These are phyloP conservation scores for Pittosporum tobira DNA, from an alignment of 129 eudicot species.

Conservation along the genomic window DNA sequence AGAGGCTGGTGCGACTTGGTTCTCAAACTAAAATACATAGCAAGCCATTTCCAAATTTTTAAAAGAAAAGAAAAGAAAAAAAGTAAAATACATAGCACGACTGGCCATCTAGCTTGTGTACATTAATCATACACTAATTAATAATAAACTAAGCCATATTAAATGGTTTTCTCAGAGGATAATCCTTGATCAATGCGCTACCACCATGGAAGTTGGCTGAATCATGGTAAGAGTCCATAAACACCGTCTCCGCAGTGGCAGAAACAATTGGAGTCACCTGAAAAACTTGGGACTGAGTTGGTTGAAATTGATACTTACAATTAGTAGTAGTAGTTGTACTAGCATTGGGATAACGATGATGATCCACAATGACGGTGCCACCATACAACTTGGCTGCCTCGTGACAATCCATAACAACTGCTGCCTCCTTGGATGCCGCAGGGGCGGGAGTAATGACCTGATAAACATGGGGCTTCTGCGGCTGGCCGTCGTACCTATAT, in stretches of 20 bases:
- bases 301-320: no score
- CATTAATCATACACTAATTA: background rate
- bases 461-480: slow-evolving; percentile 22
- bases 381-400: slow-evolving; percentile 31
- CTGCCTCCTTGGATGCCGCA: slow-evolving; percentile 12
- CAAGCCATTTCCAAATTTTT: no score
- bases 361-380: slow-evolving; percentile 23
- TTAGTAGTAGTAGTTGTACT: no score
- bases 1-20: background rate
- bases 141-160: slow-evolving; percentile 5
- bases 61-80: no score
- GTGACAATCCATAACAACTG: slow-evolving; percentile 16
- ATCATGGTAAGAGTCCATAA: slow-evolving; percentile 26
- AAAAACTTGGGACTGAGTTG: no score
- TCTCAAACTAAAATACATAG: no score
- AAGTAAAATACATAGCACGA: no score
- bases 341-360: no score
- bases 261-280: no score
- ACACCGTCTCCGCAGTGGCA: no score
- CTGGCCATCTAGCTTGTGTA: no score
- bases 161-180: background rate
- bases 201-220: slow-evolving; percentile 31
- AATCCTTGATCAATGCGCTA: background rate
- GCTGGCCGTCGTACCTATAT: slow-evolving; percentile 17
- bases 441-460: slow-evolving; percentile 24